Conservation (phyloP, 805 yeast genomes). For the Suhomyces xylopsoci region DNA sequence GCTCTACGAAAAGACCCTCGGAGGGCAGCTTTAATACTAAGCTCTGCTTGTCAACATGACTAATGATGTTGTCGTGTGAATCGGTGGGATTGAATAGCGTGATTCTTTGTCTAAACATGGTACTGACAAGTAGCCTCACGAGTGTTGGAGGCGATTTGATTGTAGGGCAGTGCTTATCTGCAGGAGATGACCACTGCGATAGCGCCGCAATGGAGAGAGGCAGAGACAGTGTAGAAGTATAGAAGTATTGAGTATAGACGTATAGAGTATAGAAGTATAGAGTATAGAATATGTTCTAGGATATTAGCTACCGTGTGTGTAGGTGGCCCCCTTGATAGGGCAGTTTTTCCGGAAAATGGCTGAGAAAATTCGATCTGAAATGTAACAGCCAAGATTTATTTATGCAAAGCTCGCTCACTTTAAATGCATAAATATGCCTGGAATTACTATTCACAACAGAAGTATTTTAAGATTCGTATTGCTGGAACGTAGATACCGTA, state of each 20-base stretch:
- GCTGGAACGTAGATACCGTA: not conserved
- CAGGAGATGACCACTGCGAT: not conserved
- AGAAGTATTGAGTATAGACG: no score
- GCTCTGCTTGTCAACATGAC: slow-evolving; percentile 3
- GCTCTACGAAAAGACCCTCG: slow-evolving; percentile 5
- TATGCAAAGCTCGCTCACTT: not conserved
- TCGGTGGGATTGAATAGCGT: slow-evolving; percentile 27
- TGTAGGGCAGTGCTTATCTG: not conserved
- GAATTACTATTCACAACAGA: not conserved
- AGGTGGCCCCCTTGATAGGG: not conserved
- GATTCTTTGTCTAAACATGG: slow-evolving; percentile 28
- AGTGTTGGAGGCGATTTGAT: not conserved
- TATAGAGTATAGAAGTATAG: no score
- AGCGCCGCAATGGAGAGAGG: not conserved
- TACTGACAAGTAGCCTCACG: not conserved
- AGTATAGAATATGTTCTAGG: not conserved
- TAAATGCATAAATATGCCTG: not conserved
- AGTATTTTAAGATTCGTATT: no score
- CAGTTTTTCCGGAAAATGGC: not conserved
- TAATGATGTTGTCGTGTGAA: slow-evolving; percentile 23
- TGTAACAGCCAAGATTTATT: not conserved
- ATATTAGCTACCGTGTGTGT: not conserved
- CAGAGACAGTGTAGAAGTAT: not conserved
- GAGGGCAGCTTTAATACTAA: slow-evolving; percentile 4
- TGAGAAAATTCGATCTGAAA: no score